A percentile compares a stretch with the other conserved stretches of the same genome.
phyloP scores from a whole-genome alignment of 805 yeast genomes.

The Candida gorgasii region DNA sequence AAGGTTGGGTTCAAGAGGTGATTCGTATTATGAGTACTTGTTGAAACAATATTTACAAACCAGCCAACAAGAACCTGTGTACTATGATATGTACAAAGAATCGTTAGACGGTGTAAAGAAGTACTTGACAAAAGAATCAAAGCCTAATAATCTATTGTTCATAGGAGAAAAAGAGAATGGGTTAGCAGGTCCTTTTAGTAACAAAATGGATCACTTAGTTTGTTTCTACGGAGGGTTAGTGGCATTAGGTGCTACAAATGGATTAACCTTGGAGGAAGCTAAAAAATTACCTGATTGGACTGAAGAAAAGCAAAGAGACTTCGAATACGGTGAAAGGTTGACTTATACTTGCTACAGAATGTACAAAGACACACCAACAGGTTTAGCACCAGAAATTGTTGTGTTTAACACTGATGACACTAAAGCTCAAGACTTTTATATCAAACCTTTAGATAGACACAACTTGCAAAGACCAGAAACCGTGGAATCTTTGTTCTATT shows the following conservation, averaged over 20 bases:
- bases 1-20: slow-evolving; percentile 89
- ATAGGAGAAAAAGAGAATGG: slow-evolving; percentile 81
- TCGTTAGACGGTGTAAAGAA: slow-evolving; percentile 75
- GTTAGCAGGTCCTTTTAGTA: slow-evolving; percentile 54
- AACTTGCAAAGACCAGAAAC: slow-evolving; percentile 93
- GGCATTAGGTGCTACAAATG: slow-evolving; percentile 87
- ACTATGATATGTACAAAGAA: slow-evolving; percentile 74
- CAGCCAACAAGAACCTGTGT: slow-evolving; percentile 55
- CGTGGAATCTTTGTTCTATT: slow-evolving; percentile 79
- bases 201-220: slow-evolving; percentile 90
- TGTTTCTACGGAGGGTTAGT: slow-evolving; percentile 89
- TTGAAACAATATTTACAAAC: slow-evolving; percentile 86
- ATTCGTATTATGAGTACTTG: slow-evolving; percentile 87
- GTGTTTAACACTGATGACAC: slow-evolving; percentile 65
- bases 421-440: slow-evolving; percentile 55
- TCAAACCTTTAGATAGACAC: slow-evolving; percentile 74
- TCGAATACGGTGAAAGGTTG: slow-evolving; percentile 69
- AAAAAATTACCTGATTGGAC: slow-evolving; percentile 59
- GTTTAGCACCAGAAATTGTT: slow-evolving; percentile 86
- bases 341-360: slow-evolving; percentile 81
- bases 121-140: slow-evolving; percentile 59
- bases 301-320: slow-evolving; percentile 56
- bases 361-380: slow-evolving; percentile 74
- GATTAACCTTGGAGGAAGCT: slow-evolving; percentile 58
- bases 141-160: slow-evolving; percentile 62